Base-by-base conservation (phyloP, 2,329 filamentous ascomycete genomes). In the Botrytis fabae region DNA sequence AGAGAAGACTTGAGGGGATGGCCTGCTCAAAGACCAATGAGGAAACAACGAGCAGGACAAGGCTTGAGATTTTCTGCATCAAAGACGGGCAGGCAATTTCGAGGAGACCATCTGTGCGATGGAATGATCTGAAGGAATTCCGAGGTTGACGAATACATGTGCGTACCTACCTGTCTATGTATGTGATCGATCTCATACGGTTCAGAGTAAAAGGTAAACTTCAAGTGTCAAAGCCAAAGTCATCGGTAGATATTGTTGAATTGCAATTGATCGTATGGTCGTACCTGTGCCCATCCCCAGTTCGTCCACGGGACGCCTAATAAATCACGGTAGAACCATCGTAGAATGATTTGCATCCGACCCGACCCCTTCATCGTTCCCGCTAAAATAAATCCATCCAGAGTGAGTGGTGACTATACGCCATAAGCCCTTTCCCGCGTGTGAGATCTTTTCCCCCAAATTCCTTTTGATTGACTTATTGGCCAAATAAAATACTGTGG, bases 281-380 rank as follows among this genome's bases (percentile, higher is more conserved):
- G 70, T 42, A 22, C 73, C 63, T 68, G 73, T 57, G 28, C 71
- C 35, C 20, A 60, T 32, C 22, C 44, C 51, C 38, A 69, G 57
- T 48, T 20, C 35, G n/a, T 25, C 46, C 38, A 32, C 38, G 40
- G 22, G 25, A 61, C 22, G 59, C 22, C 35, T 61, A 4, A 61
- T 16, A 8, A 25, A 25, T 22, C 20, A 35, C 10, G 35, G 32
- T 61, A 38, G 59, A 40, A 61, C 14, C 38, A 61, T 62, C 25
- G 38, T 10, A 42, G 60, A 62, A 20, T n/a, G 25, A 25, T n/a
- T 61, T n/a, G 51, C 25, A 44, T 63, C 38, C 60, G 25, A 63
- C 25, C 10, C 28, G 14, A n/a, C 60, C 38, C 35, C 25, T 60
- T 62, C 38, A 62, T 42, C 60, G 35, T 62, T 42, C 60, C 60